phyloP scores from a whole-genome alignment of 257 asterid species.

The Solanum okadae region DNA sequence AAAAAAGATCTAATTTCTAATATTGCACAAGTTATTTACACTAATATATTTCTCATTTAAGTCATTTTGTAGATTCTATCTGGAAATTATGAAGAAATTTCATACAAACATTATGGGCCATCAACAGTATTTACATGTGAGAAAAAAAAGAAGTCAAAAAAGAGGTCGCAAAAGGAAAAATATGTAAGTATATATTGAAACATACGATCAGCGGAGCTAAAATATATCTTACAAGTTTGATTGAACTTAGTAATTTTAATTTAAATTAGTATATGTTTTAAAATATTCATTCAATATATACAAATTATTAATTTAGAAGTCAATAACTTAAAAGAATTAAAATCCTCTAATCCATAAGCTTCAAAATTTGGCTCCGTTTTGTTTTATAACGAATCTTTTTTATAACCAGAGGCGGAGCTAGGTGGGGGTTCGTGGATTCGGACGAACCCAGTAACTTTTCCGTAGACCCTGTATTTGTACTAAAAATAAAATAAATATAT shows the following conservation, averaged over 20 bases:
- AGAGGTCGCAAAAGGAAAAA: not conserved
- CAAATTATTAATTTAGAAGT: not conserved
- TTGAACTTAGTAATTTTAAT: not conserved
- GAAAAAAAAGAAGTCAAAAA: not conserved
- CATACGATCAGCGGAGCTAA: too few relatives aligned
- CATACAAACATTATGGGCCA: not conserved
- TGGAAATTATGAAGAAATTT: not conserved
- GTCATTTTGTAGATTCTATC: not conserved
- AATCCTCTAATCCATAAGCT: not conserved
- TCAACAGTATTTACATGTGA: not conserved
- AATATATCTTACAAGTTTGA: not conserved
- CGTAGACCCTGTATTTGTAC: too few relatives aligned
- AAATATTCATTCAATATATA: not conserved
- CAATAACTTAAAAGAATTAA: not conserved
- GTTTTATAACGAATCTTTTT: too few relatives aligned
- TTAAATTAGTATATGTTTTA: not conserved
- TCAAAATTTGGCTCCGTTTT: not conserved
- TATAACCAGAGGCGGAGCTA: too few relatives aligned
- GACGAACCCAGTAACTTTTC: too few relatives aligned
- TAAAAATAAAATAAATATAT: too few relatives aligned
- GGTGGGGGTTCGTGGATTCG: too few relatives aligned
- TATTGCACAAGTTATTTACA: not conserved
- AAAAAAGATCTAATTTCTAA: not conserved
- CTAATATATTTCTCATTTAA: not conserved
- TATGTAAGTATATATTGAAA: not conserved